Conservation (phyloP, 2,329 filamentous ascomycete species). For the Exophiala mesophila region DNA sequence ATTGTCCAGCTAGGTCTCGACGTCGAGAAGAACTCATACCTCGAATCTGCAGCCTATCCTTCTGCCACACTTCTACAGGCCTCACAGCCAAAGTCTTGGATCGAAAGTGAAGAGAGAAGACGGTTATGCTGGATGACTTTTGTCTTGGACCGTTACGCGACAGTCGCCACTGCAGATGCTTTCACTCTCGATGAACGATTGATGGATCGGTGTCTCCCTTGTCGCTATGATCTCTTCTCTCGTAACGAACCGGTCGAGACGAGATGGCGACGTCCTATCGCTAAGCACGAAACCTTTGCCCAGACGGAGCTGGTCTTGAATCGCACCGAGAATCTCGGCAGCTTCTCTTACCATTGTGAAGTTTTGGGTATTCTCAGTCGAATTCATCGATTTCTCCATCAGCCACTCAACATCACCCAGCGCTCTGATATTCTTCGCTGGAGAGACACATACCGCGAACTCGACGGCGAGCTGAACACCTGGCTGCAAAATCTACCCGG, state of each 20-base stretch:
- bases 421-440: conserved; percentile 80
- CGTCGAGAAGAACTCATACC: conserved; percentile 74
- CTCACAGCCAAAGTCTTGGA: conserved; percentile 75
- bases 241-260: conserved; percentile 82
- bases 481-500: conserved; percentile 81
- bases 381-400: conserved; percentile 83
- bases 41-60: conserved; percentile 70
- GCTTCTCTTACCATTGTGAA: conserved; percentile 87
- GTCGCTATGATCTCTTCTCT: conserved; percentile 78
- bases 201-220: conserved; percentile 80
- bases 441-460: conserved; percentile 79
- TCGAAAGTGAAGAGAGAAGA: conserved; percentile 81
- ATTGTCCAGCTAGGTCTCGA: conserved; percentile 83
- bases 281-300: conserved; percentile 20
- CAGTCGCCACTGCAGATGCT: conserved; percentile 84
- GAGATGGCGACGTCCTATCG: conserved; percentile 62
- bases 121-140: conserved; percentile 95
- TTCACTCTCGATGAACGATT: conserved; percentile 86
- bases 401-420: conserved; percentile 81
- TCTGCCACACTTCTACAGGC: conserved; percentile 81
- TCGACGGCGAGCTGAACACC: conserved; percentile 71
- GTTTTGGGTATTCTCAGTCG: conserved; percentile 83
- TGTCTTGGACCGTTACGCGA: conserved; percentile 82
- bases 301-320: conserved; percentile 30
- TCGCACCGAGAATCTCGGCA: conserved; percentile 74